These are phyloP conservation scores for Vigna reflexopilosa DNA, from an alignment of 306 rosid genomes.

Conservation along the genomic window DNA sequence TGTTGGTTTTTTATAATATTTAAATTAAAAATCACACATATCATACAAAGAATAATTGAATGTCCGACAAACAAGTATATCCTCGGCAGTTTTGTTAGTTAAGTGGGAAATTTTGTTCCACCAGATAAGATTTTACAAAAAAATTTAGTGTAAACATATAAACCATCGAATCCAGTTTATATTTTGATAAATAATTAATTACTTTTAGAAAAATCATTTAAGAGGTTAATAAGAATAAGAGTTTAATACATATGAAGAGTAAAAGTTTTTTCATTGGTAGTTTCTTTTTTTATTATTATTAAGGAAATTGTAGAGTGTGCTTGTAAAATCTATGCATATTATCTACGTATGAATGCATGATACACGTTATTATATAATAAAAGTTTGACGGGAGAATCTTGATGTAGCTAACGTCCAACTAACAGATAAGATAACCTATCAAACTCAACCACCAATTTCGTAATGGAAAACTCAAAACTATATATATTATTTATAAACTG, in stretches of 20 bases:
- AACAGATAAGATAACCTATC: slow-evolving; percentile 3
- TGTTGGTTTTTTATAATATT: not conserved
- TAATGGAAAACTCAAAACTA: not conserved
- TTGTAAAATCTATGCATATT: no score
- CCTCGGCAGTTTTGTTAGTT: not conserved
- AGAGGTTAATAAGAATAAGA: not conserved
- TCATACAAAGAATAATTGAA: not conserved
- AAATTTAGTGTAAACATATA: not conserved
- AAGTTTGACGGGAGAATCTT: not conserved
- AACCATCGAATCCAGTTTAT: not conserved
- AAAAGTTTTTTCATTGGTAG: no score
- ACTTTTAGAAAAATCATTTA: not conserved
- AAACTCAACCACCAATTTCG: slow-evolving; percentile 7
- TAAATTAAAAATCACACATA: not conserved
- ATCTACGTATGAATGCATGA: no score
- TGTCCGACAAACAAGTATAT: no score
- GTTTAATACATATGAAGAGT: no score
- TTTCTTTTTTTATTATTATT: no score
- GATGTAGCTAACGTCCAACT: slow-evolving; percentile 1
- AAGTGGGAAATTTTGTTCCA: not conserved
- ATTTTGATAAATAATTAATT: not conserved
- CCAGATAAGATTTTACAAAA: not conserved
- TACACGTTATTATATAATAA: no score
- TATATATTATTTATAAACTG: no score
- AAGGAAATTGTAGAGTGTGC: no score